Percentiles rank a stretch among this genome's conserved stretches.
These are phyloP conservation scores for Oryza meyeriana DNA, from an alignment of 176 grass and related monocot genomes.

Conservation along the genomic window DNA sequence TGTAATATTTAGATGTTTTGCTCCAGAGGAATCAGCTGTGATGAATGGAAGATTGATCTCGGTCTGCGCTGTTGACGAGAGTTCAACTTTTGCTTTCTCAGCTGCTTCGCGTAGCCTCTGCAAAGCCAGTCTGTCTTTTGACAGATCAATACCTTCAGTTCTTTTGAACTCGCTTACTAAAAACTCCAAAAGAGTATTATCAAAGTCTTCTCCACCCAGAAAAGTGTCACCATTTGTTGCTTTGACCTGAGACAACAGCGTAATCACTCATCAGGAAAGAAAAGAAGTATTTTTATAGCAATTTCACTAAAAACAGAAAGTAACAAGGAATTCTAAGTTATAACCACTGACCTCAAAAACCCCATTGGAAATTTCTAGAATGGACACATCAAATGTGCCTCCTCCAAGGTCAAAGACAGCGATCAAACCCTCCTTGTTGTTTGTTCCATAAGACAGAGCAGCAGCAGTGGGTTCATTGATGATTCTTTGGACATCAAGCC, in stretches of 20 bases:
- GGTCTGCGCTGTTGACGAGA: conserved; percentile 47
- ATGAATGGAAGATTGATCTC: conserved; percentile 50
- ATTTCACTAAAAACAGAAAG: neutral
- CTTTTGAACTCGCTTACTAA: conserved; percentile 39
- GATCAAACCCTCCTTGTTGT: conserved; percentile 39
- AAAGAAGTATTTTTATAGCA: neutral
- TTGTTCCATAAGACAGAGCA: conserved; percentile 38
- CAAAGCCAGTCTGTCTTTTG: conserved; percentile 44
- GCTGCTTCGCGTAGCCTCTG: conserved; percentile 53
- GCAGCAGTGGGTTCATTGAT: conserved; percentile 41
- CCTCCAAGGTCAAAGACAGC: conserved; percentile 35
- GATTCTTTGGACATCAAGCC: conserved; percentile 43
- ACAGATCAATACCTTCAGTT: conserved; percentile 44
- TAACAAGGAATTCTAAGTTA: neutral
- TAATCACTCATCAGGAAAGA: neutral
- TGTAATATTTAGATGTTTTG: conserved; percentile 49
- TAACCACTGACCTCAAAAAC: conserved; percentile 33
- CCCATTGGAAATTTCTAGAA: conserved; percentile 41
- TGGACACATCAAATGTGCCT: conserved; percentile 40
- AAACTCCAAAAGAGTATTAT: conserved; percentile 42
- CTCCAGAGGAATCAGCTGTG: conserved; percentile 46
- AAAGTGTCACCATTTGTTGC: conserved; percentile 52
- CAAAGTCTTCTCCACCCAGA: conserved; percentile 44
- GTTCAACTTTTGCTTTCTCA: conserved; percentile 52
- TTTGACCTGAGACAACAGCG: conserved; percentile 34